Conservation (phyloP, 75 land plant genomes). For the Picea glauca region DNA sequence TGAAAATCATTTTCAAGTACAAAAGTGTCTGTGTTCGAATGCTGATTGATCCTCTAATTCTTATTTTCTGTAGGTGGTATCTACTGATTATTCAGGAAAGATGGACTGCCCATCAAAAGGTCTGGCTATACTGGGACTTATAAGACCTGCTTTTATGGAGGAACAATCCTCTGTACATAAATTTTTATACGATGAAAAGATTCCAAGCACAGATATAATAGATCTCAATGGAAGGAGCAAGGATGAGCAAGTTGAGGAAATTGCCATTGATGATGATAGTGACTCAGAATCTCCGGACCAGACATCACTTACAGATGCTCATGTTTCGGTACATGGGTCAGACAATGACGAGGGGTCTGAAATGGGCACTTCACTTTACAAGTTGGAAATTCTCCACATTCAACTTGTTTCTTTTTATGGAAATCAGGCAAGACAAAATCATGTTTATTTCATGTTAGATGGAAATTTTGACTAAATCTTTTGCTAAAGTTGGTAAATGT, state of each 20-base stretch:
- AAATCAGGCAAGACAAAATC: slow-evolving; percentile 34
- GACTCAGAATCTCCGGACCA: too few relatives aligned
- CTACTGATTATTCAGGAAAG: slow-evolving; percentile 44
- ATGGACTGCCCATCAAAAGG: slow-evolving; percentile 67
- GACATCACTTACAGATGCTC: too few relatives aligned
- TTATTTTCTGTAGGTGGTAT: slow-evolving; percentile 30
- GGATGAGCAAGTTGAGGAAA: too few relatives aligned
- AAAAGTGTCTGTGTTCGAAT: too few relatives aligned
- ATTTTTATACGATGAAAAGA: too few relatives aligned
- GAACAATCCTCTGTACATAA: too few relatives aligned
- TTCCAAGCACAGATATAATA: too few relatives aligned
- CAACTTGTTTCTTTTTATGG: slow-evolving; percentile 62
- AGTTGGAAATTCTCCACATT: slow-evolving; percentile 69
- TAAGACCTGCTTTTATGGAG: slow-evolving; percentile 77
- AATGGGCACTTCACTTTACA: slow-evolving; percentile 59
- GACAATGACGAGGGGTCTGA: slow-evolving; percentile 31
- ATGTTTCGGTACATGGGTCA: slow-evolving; percentile 2
- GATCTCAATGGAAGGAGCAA: too few relatives aligned
- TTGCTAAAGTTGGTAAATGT: slow-evolving; percentile 8
- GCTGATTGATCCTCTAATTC: too few relatives aligned
- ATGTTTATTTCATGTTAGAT: too few relatives aligned
- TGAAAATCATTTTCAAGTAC: too few relatives aligned
- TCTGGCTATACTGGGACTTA: slow-evolving; percentile 57
- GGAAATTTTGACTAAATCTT: neutral
- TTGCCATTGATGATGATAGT: too few relatives aligned